Percentiles rank a stretch among this genome's conserved stretches.
These are phyloP conservation scores for Tillandsia leiboldiana DNA, from an alignment of 176 grass and related monocot species.

Conservation along the genomic window DNA sequence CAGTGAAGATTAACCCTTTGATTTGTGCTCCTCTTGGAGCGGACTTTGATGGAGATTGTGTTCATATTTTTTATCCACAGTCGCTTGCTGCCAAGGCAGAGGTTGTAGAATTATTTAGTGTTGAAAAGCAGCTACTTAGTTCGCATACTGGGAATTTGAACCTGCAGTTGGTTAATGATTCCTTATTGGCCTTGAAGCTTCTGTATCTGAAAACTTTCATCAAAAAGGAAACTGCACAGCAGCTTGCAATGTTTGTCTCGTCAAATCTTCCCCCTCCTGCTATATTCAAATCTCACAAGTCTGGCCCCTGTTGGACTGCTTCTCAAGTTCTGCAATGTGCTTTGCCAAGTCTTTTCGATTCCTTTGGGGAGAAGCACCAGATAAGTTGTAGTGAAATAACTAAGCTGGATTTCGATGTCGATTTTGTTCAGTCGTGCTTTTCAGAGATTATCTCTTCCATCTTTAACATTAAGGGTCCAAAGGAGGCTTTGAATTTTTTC, in stretches of 20 bases:
- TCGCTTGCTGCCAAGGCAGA: conserved; percentile 91
- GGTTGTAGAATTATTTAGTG: conserved; percentile 84
- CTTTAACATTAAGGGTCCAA: conserved; percentile 44
- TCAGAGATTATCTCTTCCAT: conserved; percentile 50
- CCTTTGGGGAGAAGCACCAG: conserved; percentile 36
- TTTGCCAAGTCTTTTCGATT: conserved; percentile 42
- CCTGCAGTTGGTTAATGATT: conserved; percentile 64
- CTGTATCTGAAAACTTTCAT: conserved; percentile 40
- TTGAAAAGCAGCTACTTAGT: conserved; percentile 57
- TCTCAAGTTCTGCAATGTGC: conserved; percentile 67
- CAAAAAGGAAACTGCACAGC: conserved; percentile 41
- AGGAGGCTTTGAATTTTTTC: conserved; percentile 56
- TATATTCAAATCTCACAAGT: conserved; percentile 36
- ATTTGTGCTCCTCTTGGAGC: conserved; percentile 76
- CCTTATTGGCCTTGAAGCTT: conserved; percentile 56
- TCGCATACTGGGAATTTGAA: conserved; percentile 70
- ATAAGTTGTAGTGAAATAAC: conserved; percentile 39
- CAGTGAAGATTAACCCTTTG: conserved; percentile 83
- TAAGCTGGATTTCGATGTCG: conserved; percentile 51
- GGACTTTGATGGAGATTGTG: conserved; percentile 88
- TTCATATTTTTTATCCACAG: conserved; percentile 90
- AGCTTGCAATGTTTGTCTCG: conserved; percentile 59
- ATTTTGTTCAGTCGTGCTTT: conserved; percentile 45
- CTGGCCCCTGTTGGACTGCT: conserved; percentile 39
- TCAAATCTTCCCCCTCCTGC: conserved; percentile 42